Evolutionary conservation across 306 rosid genomes (phyloP), one percentile per base, ranked within the genome.

Genomic region (Delonix regia): DNA sequence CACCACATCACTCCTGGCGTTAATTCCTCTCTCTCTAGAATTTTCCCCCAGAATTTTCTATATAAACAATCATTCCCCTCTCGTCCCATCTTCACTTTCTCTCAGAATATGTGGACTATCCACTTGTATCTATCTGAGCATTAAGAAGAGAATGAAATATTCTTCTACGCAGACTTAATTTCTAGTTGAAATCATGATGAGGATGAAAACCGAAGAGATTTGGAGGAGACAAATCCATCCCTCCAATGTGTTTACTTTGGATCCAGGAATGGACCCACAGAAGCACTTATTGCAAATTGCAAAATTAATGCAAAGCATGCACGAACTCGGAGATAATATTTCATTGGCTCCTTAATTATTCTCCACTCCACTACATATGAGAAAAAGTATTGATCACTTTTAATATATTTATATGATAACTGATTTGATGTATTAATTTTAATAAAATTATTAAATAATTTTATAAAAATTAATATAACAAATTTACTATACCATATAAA

Each of bases 101-200:
- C 36, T 69, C 62, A 65, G 83, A 61, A 80, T 82, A 30, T 59
- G 30, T 75, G 88, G 94, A 88, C 88, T 94, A 83, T 85, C 83
- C 89, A 91, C 88, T 6, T 60, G 66, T 60, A 60, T 36, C 11
- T 60, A 6, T 60, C 39, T 15, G 85, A 78, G 77, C 87, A 87
- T 90, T 86, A 87, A 76, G 87, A 84, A 74, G 89, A 85, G 85
- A 93, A 87, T 75, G 92, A 91, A 87, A 90, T 92, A 88, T 90
- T 90, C 91, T 86, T 82, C 85, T 48, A 3, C 16, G 51, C 72
- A 80, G 79, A 90, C 86, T 15, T 6, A 16, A 61, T 88, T 85
- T 84, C 22, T 78, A 56, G 71, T 76, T 66, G 76, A 86, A 81
- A 79, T 81, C 79, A 89, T 78, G 86, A 82, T 77, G 85, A 55